Conservation (phyloP, 2,329 filamentous ascomycete genomes). For the Corinectria fuckeliana region DNA sequence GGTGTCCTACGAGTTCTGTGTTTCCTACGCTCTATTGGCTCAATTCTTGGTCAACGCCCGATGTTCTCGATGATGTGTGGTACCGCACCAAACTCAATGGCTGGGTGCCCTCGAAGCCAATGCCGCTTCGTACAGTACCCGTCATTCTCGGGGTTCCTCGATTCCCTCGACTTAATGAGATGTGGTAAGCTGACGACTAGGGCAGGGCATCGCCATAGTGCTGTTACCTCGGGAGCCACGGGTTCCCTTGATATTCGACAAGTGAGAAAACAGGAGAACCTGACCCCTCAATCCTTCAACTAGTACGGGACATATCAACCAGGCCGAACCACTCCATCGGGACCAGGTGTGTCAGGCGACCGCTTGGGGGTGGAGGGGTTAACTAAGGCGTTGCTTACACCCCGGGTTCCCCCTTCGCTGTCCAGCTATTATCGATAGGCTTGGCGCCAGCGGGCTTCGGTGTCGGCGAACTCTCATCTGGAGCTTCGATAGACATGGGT, state of each 20-base stretch:
- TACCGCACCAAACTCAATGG: neutral
- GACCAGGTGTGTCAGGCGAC: slow-evolving; percentile 30
- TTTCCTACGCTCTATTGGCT: neutral
- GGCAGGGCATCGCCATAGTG: neutral
- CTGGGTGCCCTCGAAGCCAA: neutral
- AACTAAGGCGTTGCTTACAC: neutral
- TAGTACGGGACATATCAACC: slow-evolving; percentile 23
- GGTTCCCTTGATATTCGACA: slow-evolving; percentile 16
- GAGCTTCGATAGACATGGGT: slow-evolving; percentile 8
- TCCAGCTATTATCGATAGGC: neutral
- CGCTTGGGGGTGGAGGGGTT: slow-evolving; percentile 10
- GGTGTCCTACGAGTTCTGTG: neutral
- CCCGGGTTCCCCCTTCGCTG: slow-evolving; percentile 4
- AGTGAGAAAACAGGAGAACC: slow-evolving; percentile 8
- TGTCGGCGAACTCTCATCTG: slow-evolving; percentile 10
- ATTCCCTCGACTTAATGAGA: slow-evolving; percentile 1
- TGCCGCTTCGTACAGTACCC: slow-evolving; percentile 2
- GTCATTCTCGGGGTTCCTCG: neutral
- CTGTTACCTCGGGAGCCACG: slow-evolving; percentile 1
- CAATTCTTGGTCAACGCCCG: neutral
- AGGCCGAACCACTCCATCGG: slow-evolving; percentile 37
- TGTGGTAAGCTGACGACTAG: neutral
- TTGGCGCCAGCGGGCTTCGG: slow-evolving; percentile 11
- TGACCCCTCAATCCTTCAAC: slow-evolving; percentile 13
- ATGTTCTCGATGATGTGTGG: neutral